phyloP scores from a whole-genome alignment of 2,329 filamentous ascomycete species.

The Paraphaeosphaeria sporulosa region DNA sequence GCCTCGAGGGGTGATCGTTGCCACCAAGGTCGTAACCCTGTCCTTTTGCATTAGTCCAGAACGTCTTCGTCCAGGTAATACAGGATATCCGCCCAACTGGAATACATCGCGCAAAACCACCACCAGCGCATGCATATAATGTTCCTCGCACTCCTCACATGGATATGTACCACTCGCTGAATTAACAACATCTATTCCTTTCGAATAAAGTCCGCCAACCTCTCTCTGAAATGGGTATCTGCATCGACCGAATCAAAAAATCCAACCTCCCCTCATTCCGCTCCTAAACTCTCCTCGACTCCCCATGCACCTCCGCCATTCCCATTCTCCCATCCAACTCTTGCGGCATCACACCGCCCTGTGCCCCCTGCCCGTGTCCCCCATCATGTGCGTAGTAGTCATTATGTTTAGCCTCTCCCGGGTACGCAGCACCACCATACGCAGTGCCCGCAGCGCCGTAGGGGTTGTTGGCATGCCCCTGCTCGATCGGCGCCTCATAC shows the following conservation, averaged over 20 bases:
- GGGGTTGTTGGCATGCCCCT: neutral
- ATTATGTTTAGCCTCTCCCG: neutral
- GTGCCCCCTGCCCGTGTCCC: neutral
- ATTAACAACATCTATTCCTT: neutral
- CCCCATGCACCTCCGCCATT: neutral
- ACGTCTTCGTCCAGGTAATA: no score
- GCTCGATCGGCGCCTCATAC: neutral
- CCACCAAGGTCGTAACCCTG: neutral
- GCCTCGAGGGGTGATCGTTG: neutral
- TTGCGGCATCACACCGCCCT: neutral
- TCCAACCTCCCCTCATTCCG: no score
- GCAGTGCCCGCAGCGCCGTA: no score
- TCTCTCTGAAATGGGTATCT: no score
- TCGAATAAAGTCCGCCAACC: neutral
- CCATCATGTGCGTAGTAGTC: constrained; percentile 1
- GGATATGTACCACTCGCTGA: neutral
- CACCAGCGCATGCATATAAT: no score
- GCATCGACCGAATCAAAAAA: no score
- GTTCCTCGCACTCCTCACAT: neutral
- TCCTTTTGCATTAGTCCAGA: no score
- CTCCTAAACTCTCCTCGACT: neutral
- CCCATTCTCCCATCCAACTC: neutral
- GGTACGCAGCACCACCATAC: neutral
- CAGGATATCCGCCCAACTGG: no score
- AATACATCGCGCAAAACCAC: no score